Evolutionary conservation across 371 early-diverging fungal genomes (phyloP).

Genomic region (Apophysomyces ossiformis): DNA sequence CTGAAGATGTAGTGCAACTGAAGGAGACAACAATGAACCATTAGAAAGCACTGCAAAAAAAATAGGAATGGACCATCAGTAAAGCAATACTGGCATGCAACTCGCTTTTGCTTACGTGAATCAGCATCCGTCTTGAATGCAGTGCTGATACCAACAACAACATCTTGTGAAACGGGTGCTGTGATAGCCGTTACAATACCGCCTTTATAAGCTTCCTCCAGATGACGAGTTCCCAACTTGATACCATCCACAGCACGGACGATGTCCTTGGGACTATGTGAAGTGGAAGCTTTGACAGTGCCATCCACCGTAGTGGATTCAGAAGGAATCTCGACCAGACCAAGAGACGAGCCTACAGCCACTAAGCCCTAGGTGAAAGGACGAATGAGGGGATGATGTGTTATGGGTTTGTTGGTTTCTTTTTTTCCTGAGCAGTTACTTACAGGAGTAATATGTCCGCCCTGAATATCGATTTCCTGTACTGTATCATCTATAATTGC

Average conservation of each 20-base stretch:
- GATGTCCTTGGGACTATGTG: conserved; percentile 34
- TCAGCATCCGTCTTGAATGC: conserved; percentile 32
- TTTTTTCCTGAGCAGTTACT: background rate
- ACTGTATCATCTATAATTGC: conserved; percentile 7
- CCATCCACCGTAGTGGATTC: conserved; percentile 65
- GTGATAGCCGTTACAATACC: conserved; percentile 64
- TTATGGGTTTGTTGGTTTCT: background rate
- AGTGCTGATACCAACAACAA: conserved; percentile 49
- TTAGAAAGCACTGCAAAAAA: conserved; percentile 22
- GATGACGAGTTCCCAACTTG: conserved; percentile 60
- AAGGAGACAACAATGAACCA: conserved; percentile 36
- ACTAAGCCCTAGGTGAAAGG: conserved; percentile 40
- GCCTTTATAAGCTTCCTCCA: conserved; percentile 67
- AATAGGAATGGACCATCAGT: background rate
- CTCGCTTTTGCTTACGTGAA: conserved; percentile 14
- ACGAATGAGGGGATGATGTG: background rate
- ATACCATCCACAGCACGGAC: conserved; percentile 61
- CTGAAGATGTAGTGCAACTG: conserved; percentile 68
- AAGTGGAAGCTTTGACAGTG: conserved; percentile 24
- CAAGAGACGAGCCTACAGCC: conserved; percentile 57
- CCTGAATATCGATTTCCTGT: conserved; percentile 33
- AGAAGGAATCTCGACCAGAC: conserved; percentile 59
- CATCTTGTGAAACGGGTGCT: conserved; percentile 44
- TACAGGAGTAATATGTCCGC: conserved; percentile 46
- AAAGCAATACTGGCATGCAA: background rate